These are phyloP conservation scores for Spergularia bocconei DNA, from an alignment of 148 eudicot genomes.

Conservation along the genomic window DNA sequence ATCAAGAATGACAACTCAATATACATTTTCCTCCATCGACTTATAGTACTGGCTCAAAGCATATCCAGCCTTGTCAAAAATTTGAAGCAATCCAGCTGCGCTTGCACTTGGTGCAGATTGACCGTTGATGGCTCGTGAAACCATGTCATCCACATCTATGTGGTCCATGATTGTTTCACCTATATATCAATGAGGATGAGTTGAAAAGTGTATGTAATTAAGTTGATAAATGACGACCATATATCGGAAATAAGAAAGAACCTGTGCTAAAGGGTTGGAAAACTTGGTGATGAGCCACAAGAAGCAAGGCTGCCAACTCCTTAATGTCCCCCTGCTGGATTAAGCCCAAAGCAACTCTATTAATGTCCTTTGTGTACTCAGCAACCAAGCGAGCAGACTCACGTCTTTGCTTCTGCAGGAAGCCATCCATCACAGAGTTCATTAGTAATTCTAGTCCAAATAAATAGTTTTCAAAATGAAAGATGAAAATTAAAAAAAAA, in stretches of 20 bases:
- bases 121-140: background rate
- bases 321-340: background rate
- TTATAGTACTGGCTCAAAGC: background rate
- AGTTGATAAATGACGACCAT: background rate
- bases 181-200: background rate
- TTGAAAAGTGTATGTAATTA: background rate
- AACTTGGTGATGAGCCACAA: background rate
- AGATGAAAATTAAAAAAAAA: too few species aligned
- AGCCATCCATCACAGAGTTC: background rate
- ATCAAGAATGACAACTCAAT: background rate
- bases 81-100: background rate
- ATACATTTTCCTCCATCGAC: background rate
- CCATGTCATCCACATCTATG: background rate
- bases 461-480: background rate
- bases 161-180: background rate
- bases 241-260: too few species aligned
- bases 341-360: background rate
- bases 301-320: conserved; percentile 1
- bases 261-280: background rate
- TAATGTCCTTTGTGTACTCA: background rate
- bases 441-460: background rate
- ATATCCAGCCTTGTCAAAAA: background rate
- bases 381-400: background rate
- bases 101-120: background rate
- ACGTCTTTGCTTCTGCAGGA: background rate